Base-by-base conservation (phyloP, 2,329 filamentous ascomycete species). In the Camptophora hylomeconis region DNA sequence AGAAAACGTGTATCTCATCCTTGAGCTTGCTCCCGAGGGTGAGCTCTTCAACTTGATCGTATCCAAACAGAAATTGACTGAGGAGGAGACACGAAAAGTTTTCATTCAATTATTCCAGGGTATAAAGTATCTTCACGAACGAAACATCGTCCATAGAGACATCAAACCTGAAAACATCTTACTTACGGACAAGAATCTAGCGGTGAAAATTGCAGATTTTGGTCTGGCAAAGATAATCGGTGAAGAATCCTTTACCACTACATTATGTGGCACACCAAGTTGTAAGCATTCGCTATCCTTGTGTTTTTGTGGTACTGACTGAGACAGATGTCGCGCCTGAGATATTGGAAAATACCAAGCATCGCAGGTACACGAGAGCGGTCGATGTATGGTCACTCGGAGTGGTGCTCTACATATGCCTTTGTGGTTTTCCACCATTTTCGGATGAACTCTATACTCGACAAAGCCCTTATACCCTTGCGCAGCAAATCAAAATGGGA, bases 91-190 rank as follows among this genome's bases (percentile, higher is more conserved):
- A 3, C 75, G 87, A 20, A 87, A 81, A 52, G 65, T 98, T 13
- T 95, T 95, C 51, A 65, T 75, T 16, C 89, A 98, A 53, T 59
- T 98, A 15, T 93, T 98, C 52, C 77, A 92, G 39, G 89, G 83
- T 13, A 69, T 95, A 40, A 95, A 94, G 52, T 95, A 98, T 53
- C 51, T 98, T 61, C 89, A 98, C 51, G 89, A 95, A 37, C 80
- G 89, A 38, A 92, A 89, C 46, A 92, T 98, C 52, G 86, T 95
- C 4, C 89, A 98, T 53, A 79, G 89, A 33, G 89, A 98, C 46
- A 94, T 98, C 57, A 95, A 94, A 55, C 87, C 86, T 0, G 87
- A 95, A 51, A 95, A 95, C 47, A 95, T 98, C 18, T 60, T 98
- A 6, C 61, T 98, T 19, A 74, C 79, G 4, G 83, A 94, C 55